phyloP scores from a whole-genome alignment of 495 filamentous ascomycete species.

The Aspergillus steynii region DNA sequence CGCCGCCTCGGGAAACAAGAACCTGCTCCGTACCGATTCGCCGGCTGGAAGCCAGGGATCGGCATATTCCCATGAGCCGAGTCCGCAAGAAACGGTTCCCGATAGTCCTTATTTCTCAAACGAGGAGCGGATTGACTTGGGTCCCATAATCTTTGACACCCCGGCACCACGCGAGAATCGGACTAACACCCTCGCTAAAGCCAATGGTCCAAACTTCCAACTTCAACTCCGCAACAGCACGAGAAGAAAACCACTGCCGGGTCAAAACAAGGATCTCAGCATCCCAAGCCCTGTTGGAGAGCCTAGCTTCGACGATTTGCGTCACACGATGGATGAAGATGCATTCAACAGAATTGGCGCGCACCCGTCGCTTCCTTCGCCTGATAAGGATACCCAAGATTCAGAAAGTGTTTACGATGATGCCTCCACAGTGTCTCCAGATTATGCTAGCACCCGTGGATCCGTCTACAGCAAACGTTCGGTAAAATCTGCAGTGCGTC shows the following conservation, averaged over 20 bases:
- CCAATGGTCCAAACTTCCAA: constrained; percentile 37
- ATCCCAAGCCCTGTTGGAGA: constrained; percentile 25
- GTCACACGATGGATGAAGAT: constrained; percentile 64
- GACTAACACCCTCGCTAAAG: constrained; percentile 22
- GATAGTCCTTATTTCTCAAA: constrained; percentile 3
- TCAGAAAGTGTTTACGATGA: constrained; percentile 53
- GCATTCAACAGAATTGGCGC: constrained; percentile 54
- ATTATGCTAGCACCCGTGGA: constrained; percentile 70
- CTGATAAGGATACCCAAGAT: constrained; percentile 32
- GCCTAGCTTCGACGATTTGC: constrained; percentile 64
- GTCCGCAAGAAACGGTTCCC: constrained; percentile 15
- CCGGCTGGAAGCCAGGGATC: constrained; percentile 27
- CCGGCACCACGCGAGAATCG: constrained; percentile 24
- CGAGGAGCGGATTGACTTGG: neutral
- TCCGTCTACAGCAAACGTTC: constrained; percentile 63
- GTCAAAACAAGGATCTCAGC: constrained; percentile 12
- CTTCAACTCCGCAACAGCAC: constrained; percentile 48
- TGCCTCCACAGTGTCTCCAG: constrained; percentile 50
- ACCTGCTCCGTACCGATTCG: constrained; percentile 35
- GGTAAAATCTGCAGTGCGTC: constrained; percentile 60
- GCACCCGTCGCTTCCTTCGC: constrained; percentile 33
- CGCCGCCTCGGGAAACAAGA: constrained; percentile 56
- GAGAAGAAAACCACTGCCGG: constrained; percentile 66
- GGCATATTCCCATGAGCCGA: constrained; percentile 17
- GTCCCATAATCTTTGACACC: neutral